Evolutionary conservation across 2,329 filamentous ascomycete genomes (phyloP).

Genomic region (Arthrobotrys pseudoclavata): DNA sequence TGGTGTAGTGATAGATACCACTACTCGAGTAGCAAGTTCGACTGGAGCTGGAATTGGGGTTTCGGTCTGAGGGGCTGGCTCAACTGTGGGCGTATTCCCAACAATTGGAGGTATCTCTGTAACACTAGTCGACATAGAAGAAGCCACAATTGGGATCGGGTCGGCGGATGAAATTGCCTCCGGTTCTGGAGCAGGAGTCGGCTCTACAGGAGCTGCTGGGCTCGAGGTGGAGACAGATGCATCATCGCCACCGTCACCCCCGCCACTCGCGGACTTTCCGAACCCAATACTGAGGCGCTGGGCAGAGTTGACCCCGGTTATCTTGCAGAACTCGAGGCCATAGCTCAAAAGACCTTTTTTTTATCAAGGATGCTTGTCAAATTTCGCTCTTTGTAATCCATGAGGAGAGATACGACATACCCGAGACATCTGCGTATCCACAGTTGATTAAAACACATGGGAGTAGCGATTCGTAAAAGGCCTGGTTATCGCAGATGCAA

Average conservation of each 20-base stretch:
- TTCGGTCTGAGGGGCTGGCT: neutral
- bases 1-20: neutral
- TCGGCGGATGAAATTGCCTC: conserved; percentile 22
- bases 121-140: neutral
- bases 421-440: conserved; percentile 39
- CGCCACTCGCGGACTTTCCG: conserved; percentile 26
- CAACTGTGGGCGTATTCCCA: neutral
- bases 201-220: neutral
- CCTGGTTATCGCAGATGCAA: conserved; percentile 51
- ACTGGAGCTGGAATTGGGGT: neutral
- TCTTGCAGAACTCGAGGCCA: conserved; percentile 43
- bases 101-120: neutral
- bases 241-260: conserved; percentile 2
- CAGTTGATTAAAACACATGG: conserved; percentile 43
- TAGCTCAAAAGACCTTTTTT: conserved; percentile 42
- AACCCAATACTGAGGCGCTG: conserved; percentile 21
- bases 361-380: conserved; percentile 4
- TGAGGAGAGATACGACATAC: conserved; percentile 27
- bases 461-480: conserved; percentile 42
- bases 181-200: conserved; percentile 11
- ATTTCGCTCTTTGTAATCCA: conserved; percentile 6
- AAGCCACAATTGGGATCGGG: neutral
- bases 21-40: neutral
- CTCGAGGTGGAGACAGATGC: conserved; percentile 15
- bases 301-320: conserved; percentile 38